A percentile compares a stretch with the other conserved stretches of the same genome.
Conservation (phyloP, 352 stramenopile genomes). For the Globisporangium nunn region DNA sequence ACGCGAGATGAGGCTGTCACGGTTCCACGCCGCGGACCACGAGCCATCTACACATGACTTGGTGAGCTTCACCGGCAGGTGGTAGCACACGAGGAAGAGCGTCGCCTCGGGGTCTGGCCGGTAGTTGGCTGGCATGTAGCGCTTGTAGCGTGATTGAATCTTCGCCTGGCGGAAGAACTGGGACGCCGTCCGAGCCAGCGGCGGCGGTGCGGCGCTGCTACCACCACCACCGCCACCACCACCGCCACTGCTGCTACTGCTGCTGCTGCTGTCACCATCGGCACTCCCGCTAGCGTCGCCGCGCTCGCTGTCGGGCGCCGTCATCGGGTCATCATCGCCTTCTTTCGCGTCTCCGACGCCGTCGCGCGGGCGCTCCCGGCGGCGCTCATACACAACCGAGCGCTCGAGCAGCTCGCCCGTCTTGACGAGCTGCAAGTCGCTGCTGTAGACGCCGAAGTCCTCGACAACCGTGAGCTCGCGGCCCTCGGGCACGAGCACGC, state of each 20-base stretch:
- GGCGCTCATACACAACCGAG: slow-evolving; percentile 52
- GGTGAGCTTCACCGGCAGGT: slow-evolving; percentile 86
- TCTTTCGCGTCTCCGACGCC: slow-evolving; percentile 10
- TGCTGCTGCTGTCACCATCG: slow-evolving; percentile 9
- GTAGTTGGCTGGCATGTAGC: slow-evolving; percentile 71
- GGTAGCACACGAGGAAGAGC: slow-evolving; percentile 91
- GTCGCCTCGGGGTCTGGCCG: slow-evolving; percentile 46
- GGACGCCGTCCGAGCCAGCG: slow-evolving; percentile 26
- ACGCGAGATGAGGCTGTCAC: slow-evolving; percentile 89
- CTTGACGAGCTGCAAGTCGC: slow-evolving; percentile 50
- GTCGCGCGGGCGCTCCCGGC: slow-evolving; percentile 17
- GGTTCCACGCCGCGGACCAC: slow-evolving; percentile 88
- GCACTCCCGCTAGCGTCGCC: not conserved
- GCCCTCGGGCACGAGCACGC: slow-evolving; percentile 67
- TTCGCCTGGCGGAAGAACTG: slow-evolving; percentile 62
- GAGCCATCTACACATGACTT: slow-evolving; percentile 54
- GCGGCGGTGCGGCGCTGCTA: not conserved
- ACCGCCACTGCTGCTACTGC: slow-evolving; percentile 1
- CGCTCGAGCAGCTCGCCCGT: slow-evolving; percentile 51
- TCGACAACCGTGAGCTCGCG: slow-evolving; percentile 79
- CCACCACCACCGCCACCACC: not conserved
- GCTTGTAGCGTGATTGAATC: slow-evolving; percentile 75
- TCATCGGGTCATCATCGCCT: slow-evolving; percentile 23
- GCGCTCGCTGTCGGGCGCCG: not conserved
- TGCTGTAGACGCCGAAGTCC: slow-evolving; percentile 63